phyloP scores from a whole-genome alignment of 208 protist genomes.

The Leishmania guyanensis region DNA sequence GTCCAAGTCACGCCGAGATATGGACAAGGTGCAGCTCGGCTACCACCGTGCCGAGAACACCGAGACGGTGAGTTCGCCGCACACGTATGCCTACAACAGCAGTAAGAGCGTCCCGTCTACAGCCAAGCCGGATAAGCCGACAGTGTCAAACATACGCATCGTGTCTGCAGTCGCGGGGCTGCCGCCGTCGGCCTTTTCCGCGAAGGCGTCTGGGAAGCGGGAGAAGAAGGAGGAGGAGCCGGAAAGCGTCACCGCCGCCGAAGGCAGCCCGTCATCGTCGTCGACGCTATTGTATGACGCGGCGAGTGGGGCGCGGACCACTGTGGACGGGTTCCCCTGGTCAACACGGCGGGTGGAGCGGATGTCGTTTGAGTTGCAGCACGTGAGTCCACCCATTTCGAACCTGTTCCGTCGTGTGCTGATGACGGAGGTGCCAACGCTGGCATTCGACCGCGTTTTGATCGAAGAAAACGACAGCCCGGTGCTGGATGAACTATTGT shows the following conservation, averaged over 20 bases:
- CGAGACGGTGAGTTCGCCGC: slow-evolving; percentile 84
- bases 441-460: slow-evolving; percentile 98
- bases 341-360: slow-evolving; percentile 77
- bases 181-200: slow-evolving; percentile 30
- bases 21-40: slow-evolving; percentile 71
- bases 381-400: slow-evolving; percentile 91
- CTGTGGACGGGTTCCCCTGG: slow-evolving; percentile 25
- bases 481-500: slow-evolving; percentile 97
- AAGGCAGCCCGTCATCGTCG: slow-evolving; percentile 6
- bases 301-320: neutral
- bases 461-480: slow-evolving; percentile 98
- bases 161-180: slow-evolving; percentile 63
- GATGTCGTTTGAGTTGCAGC: slow-evolving; percentile 83
- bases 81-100: slow-evolving; percentile 65
- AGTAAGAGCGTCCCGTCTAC: slow-evolving; percentile 45
- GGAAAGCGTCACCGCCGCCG: slow-evolving; percentile 7
- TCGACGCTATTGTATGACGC: neutral
- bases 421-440: slow-evolving; percentile 97
- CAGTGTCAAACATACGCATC: slow-evolving; percentile 78
- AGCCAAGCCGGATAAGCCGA: slow-evolving; percentile 58
- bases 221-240: slow-evolving; percentile 33
- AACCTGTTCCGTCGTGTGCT: slow-evolving; percentile 98
- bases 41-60: slow-evolving; percentile 79
- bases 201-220: slow-evolving; percentile 3
- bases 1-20: slow-evolving; percentile 29